Conservation (phyloP, 108 stramenopile species). For the Cylindrotheca closterium region DNA sequence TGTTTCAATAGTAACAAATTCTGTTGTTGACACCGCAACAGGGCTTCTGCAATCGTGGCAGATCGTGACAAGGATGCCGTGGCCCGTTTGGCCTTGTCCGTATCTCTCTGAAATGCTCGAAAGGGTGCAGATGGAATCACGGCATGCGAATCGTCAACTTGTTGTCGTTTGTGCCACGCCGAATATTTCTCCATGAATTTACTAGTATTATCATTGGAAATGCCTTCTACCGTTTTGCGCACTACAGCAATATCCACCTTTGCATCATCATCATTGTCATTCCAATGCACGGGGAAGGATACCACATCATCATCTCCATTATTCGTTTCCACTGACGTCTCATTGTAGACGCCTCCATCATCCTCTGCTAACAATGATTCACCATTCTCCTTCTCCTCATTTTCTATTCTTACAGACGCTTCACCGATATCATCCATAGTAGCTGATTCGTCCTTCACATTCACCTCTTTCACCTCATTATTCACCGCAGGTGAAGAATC, state of each 20-base stretch:
- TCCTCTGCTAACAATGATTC: too few species aligned
- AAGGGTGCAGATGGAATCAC: conserved; percentile 25
- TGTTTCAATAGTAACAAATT: background rate
- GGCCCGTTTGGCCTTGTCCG: conserved; percentile 55
- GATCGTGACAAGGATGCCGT: conserved; percentile 64
- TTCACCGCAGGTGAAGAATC: too few species aligned
- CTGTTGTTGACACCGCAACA: conserved; percentile 50
- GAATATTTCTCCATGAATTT: conserved; percentile 22
- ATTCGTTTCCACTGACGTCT: too few species aligned
- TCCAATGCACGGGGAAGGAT: too few species aligned
- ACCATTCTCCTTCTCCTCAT: too few species aligned
- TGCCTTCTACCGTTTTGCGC: conserved; percentile 20
- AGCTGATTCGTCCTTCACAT: too few species aligned
- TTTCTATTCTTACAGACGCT: too few species aligned
- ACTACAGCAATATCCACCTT: conserved; percentile 27
- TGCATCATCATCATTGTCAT: too few species aligned
- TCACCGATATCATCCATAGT: too few species aligned
- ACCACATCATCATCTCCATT: too few species aligned
- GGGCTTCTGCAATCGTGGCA: conserved; percentile 76
- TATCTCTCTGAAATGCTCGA: conserved; percentile 22
- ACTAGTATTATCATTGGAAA: conserved; percentile 13
- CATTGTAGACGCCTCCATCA: too few species aligned
- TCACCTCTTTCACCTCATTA: too few species aligned
- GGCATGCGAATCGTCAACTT: conserved; percentile 8
- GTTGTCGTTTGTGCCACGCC: conserved; percentile 21